phyloP scores from a whole-genome alignment of 1,139 yeast genomes.

The Komagataea norvegica region DNA sequence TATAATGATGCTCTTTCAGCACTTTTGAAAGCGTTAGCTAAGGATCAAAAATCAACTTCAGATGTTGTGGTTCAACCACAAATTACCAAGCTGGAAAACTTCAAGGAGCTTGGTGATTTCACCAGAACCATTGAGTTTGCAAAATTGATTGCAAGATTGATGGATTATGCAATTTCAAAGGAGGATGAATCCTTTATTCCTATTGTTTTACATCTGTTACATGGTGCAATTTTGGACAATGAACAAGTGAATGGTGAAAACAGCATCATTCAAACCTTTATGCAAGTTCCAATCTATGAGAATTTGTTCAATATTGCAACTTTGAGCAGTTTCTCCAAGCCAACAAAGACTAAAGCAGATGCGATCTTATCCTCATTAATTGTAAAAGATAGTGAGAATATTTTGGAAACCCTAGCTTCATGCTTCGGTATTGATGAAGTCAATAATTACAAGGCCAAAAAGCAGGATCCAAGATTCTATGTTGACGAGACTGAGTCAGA shows the following conservation, averaged over 20 bases:
- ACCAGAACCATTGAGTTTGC: constrained; percentile 50
- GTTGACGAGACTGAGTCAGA: constrained; percentile 48
- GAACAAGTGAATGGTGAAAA: constrained; percentile 38
- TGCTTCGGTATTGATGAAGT: constrained; percentile 57
- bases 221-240: constrained; percentile 58
- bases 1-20: constrained; percentile 40
- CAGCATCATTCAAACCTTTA: constrained; percentile 41
- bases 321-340: constrained; percentile 43
- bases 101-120: constrained; percentile 42
- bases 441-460: constrained; percentile 42
- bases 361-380: constrained; percentile 47
- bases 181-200: constrained; percentile 52
- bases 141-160: constrained; percentile 50
- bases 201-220: constrained; percentile 60
- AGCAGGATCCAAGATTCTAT: constrained; percentile 39
- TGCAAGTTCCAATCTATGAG: constrained; percentile 53
- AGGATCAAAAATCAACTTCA: constrained; percentile 34
- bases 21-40: constrained; percentile 33
- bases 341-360: constrained; percentile 50
- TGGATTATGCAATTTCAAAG: constrained; percentile 45
- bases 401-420: constrained; percentile 47
- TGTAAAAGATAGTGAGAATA: constrained; percentile 39
- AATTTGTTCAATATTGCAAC: constrained; percentile 48
- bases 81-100: constrained; percentile 29
- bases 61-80: constrained; percentile 44